Conservation (phyloP, 2,329 filamentous ascomycete species). For the Aspergillus viridinutans region DNA sequence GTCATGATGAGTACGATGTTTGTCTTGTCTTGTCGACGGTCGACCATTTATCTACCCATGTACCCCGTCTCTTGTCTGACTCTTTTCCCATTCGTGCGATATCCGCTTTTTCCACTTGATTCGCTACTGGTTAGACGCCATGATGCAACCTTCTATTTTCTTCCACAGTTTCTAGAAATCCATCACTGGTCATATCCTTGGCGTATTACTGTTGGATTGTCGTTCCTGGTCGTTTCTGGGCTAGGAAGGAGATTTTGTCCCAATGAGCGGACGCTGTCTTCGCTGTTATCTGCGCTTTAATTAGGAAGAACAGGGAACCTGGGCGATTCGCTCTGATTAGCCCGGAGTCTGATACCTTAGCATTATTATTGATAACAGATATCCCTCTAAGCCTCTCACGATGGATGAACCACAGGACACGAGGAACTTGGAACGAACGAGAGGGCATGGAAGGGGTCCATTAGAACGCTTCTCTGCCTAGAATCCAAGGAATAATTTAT, state of each 20-base stretch:
- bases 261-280: background rate
- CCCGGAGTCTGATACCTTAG: slow-evolving; percentile 4
- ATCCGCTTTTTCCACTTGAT: background rate
- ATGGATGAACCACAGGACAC: background rate
- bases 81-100: background rate
- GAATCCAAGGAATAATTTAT: background rate
- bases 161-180: background rate
- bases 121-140: background rate
- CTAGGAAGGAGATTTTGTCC: background rate
- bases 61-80: background rate
- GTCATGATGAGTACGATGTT: background rate
- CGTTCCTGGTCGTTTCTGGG: background rate
- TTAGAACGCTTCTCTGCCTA: background rate
- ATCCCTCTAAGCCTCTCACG: background rate
- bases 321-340: background rate
- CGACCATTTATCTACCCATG: background rate
- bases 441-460: background rate
- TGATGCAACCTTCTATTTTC: background rate
- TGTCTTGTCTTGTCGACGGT: background rate
- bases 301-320: background rate
- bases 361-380: slow-evolving; percentile 16
- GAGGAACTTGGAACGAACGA: background rate
- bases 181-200: too few species aligned
- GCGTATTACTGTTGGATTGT: background rate
- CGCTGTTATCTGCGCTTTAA: background rate